Conservation (phyloP, 768 basidiomycete species). For the Nidularia sp. region DNA sequence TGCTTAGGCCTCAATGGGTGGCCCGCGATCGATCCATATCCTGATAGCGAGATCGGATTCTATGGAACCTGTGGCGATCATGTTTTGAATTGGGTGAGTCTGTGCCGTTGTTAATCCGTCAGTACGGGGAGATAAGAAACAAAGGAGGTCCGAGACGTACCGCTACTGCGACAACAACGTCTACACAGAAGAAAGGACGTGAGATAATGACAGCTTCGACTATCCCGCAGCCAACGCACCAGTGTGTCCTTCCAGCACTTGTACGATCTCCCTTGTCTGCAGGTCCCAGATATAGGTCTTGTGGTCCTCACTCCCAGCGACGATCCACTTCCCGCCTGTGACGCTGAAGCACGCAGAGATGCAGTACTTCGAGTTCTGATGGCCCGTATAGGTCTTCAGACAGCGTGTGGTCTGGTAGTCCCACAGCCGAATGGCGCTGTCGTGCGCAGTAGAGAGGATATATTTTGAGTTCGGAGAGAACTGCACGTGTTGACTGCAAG, state of each 20-base stretch:
- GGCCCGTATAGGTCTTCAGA: constrained; percentile 86
- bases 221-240: constrained; percentile 32
- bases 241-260: constrained; percentile 71
- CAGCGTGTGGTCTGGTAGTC: constrained; percentile 90
- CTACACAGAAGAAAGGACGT: constrained; percentile 18
- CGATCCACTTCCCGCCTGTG: constrained; percentile 85
- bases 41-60: constrained; percentile 80
- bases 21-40: constrained; percentile 70
- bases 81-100: constrained; percentile 85
- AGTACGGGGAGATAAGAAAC: constrained; percentile 1
- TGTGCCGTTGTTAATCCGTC: constrained; percentile 18
- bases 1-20: background rate
- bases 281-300: constrained; percentile 91
- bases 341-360: constrained; percentile 82
- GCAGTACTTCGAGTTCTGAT: constrained; percentile 79
- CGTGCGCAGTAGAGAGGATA: constrained; percentile 90
- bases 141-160: constrained; percentile 30
- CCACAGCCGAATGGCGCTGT: constrained; percentile 91
- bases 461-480: constrained; percentile 97
- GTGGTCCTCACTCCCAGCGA: constrained; percentile 88
- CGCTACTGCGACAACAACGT: constrained; percentile 79
- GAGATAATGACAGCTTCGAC: too few species aligned
- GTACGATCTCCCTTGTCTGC: constrained; percentile 81
- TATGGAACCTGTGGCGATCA: constrained; percentile 85
- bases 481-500: constrained; percentile 74